phyloP scores from a whole-genome alignment of 208 protist genomes.

The Leishmania amazonensis region DNA sequence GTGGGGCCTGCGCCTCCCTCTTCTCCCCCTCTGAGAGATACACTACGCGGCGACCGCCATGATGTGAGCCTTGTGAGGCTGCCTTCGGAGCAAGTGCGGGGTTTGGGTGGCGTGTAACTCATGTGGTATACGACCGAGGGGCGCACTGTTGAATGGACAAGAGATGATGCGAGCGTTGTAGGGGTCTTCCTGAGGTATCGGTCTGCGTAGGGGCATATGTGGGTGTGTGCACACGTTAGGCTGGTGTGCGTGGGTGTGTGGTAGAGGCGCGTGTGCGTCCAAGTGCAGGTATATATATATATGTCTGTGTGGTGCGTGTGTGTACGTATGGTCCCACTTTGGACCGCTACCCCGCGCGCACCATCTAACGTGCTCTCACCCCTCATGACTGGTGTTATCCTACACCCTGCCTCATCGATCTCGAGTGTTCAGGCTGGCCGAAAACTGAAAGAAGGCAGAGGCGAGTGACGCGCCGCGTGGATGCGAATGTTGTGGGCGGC shows the following conservation, averaged over 20 bases:
- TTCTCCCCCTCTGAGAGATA: background rate
- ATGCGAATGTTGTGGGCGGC: background rate
- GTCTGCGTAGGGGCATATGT: too few relatives aligned
- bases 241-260: background rate
- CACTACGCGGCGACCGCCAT: background rate
- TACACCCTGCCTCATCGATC: background rate
- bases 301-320: background rate
- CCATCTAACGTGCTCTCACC: background rate
- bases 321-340: too few relatives aligned
- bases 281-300: conserved; percentile 1
- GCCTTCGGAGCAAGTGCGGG: background rate
- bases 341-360: background rate
- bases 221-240: too few relatives aligned
- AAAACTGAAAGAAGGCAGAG: background rate
- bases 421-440: background rate
- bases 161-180: too few relatives aligned
- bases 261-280: background rate
- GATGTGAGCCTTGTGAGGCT: background rate
- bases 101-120: background rate
- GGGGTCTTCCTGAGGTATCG: too few relatives aligned
- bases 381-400: background rate
- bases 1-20: background rate
- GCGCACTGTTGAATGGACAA: background rate
- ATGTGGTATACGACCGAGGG: background rate
- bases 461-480: background rate